A percentile compares a stretch with the other conserved stretches of the same genome.
These are phyloP conservation scores for Sugiyamaella valdiviana DNA, from an alignment of 805 yeast genomes.

Conservation along the genomic window DNA sequence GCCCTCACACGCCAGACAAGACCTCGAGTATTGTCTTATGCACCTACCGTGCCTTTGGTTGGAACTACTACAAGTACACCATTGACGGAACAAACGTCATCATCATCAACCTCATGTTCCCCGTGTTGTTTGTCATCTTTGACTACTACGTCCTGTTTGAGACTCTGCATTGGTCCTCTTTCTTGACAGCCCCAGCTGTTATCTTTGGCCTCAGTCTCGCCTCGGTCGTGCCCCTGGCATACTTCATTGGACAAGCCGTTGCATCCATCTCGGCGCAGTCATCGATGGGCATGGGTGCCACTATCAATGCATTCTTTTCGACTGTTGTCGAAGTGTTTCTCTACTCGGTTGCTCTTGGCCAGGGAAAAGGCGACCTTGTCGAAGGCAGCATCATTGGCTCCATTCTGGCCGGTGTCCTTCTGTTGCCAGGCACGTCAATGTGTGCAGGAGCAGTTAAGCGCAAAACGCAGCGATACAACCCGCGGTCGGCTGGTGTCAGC, in stretches of 20 bases:
- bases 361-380: slow-evolving; percentile 79
- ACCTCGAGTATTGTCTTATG: slow-evolving; percentile 61
- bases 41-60: slow-evolving; percentile 87
- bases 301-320: slow-evolving; percentile 94
- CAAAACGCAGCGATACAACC: slow-evolving; percentile 92
- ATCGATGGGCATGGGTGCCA: slow-evolving; percentile 98
- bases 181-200: slow-evolving; percentile 55
- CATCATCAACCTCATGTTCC: slow-evolving; percentile 72
- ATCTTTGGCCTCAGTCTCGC: slow-evolving; percentile 71
- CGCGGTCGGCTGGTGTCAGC: slow-evolving; percentile 93
- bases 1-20: slow-evolving; percentile 31
- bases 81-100: slow-evolving; percentile 94
- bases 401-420: slow-evolving; percentile 81
- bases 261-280: slow-evolving; percentile 98
- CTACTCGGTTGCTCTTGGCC: slow-evolving; percentile 84
- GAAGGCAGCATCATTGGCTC: slow-evolving; percentile 97
- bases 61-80: slow-evolving; percentile 91
- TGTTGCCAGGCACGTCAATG: slow-evolving; percentile 93
- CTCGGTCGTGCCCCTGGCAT: slow-evolving; percentile 89
- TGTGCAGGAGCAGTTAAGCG: slow-evolving; percentile 92
- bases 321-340: slow-evolving; percentile 89
- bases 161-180: slow-evolving; percentile 33
- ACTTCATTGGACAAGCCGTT: slow-evolving; percentile 98
- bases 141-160: slow-evolving; percentile 65
- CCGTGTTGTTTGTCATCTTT: slow-evolving; percentile 75